Evolutionary conservation across 257 asterid species (phyloP), one percentile per base, ranked within the genome.

Genomic region (Gynochthodes officinalis): DNA sequence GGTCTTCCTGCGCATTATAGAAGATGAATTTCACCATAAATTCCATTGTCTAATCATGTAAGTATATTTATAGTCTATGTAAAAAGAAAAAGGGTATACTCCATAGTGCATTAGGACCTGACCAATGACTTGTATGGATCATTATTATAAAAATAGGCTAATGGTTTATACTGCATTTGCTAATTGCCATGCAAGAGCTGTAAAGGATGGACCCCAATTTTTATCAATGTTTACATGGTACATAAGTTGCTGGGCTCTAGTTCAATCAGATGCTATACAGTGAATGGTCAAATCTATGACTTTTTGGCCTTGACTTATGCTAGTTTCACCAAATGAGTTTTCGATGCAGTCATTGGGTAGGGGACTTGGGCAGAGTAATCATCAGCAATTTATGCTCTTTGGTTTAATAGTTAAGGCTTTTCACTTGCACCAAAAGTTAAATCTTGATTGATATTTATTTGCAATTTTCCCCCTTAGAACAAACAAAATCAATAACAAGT

Each of bases 1-100:
- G 96, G 88, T 82, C 99, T 84, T 60, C 96, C 99, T 89, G 84
- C 63, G 43, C 73, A 77, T 75, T 57, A 46, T 59, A 33, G 19
- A 73, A 75, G 23, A 62, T 55, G 43, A 54, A 28, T 23, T 69
- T 70, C 66, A 52, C 23, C 25, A 44, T 28, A 55, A 63, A 16
- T 19, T 49, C 50, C 14, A 59, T 0, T 7, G 2, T 5, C 16
- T 23, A n/a, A 46, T 30, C 33, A 57, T 33, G 27, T 30, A 32
- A 14, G 15, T 10, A 9, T 0, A 21, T 61, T 15, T 61, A 3
- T 14, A 72, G 25, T 30, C 13, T 3, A 32, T 6, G 30, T 33
- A 25, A 28, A 35, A n/a, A 12, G 23, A 9, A n/a, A n/a, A 63
- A 21, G 18, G 16, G 14, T 25, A 43, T 43, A 7, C 7, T 23